Evolutionary conservation across 2,329 filamentous ascomycete species (phyloP).

Genomic region (Rutstroemia sp.): DNA sequence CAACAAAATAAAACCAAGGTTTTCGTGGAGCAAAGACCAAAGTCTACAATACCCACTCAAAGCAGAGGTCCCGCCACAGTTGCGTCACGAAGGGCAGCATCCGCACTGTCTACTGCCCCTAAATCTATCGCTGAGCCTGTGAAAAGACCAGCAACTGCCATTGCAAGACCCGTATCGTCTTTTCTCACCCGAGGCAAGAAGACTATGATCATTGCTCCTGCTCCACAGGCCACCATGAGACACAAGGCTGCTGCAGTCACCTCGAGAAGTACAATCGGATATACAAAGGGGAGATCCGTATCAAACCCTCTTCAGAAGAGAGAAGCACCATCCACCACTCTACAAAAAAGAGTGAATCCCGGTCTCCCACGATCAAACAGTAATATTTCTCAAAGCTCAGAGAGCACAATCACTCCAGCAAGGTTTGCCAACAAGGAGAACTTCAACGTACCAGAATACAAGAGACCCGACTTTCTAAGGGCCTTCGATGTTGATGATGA

Average conservation of each 20-base stretch:
- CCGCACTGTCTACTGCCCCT: constrained; percentile 40
- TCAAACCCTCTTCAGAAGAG: constrained; percentile 31
- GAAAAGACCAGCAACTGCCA: constrained; percentile 29
- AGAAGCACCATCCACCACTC: neutral
- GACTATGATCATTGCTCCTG: constrained; percentile 36
- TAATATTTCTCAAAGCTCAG: constrained; percentile 33
- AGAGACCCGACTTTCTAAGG: constrained; percentile 46
- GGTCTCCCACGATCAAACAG: constrained; percentile 20
- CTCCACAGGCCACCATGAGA: constrained; percentile 42
- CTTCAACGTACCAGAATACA: constrained; percentile 28
- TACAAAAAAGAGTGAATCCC: constrained; percentile 10
- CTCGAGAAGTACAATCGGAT: constrained; percentile 78
- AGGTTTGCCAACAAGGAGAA: constrained; percentile 32
- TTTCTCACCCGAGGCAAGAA: constrained; percentile 20
- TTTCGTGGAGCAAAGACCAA: constrained; percentile 18
- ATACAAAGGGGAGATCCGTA: constrained; percentile 64
- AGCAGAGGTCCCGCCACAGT: constrained; percentile 41
- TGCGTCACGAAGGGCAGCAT: constrained; percentile 47
- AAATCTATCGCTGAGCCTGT: constrained; percentile 25
- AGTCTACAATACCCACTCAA: constrained; percentile 8
- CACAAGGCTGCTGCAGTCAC: constrained; percentile 56
- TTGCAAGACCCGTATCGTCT: constrained; percentile 28
- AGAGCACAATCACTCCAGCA: constrained; percentile 43
- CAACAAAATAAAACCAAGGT: constrained; percentile 10
- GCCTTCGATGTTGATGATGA: constrained; percentile 49